These are phyloP conservation scores for Fusarium algeriense DNA, from an alignment of 2,329 filamentous ascomycete genomes.

Conservation along the genomic window DNA sequence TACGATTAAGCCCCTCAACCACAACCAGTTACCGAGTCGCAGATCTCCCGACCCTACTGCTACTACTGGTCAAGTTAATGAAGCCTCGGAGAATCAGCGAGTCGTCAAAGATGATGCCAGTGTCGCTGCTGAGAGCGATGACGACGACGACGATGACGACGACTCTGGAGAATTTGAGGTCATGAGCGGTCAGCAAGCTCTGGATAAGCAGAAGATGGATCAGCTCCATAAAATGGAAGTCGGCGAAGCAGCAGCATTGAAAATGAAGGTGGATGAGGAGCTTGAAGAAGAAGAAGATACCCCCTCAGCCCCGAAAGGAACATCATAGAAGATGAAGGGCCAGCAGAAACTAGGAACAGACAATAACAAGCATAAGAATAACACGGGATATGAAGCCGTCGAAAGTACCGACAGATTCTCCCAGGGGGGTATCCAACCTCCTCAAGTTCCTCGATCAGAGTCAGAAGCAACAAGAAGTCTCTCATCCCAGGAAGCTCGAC, in stretches of 20 bases:
- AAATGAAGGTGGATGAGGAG: conserved; percentile 54
- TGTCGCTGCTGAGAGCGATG: conserved; percentile 52
- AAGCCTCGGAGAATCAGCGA: conserved; percentile 35
- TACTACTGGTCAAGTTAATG: conserved; percentile 19
- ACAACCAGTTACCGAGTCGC: conserved; percentile 24
- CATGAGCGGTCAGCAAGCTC: conserved; percentile 56
- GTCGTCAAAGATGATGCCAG: conserved; percentile 49
- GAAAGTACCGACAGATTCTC: neutral
- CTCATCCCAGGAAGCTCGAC: neutral
- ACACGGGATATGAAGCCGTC: neutral
- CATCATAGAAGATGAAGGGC: conserved; percentile 51
- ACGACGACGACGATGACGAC: conserved; percentile 55
- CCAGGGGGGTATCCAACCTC: neutral
- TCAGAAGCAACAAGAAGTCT: neutral
- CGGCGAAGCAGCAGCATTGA: conserved; percentile 67
- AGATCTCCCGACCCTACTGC: conserved; percentile 35
- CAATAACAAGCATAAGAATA: neutral
- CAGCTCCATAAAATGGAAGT: conserved; percentile 71
- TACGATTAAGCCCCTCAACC: conserved; percentile 69
- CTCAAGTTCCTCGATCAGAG: neutral
- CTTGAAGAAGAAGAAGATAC: conserved; percentile 56
- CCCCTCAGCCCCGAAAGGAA: conserved; percentile 41
- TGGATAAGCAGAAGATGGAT: conserved; percentile 61
- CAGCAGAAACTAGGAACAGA: conserved; percentile 1
- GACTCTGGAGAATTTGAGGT: conserved; percentile 62